These are phyloP conservation scores for Lepraria neglecta DNA, from an alignment of 495 filamentous ascomycete species.

Conservation along the genomic window DNA sequence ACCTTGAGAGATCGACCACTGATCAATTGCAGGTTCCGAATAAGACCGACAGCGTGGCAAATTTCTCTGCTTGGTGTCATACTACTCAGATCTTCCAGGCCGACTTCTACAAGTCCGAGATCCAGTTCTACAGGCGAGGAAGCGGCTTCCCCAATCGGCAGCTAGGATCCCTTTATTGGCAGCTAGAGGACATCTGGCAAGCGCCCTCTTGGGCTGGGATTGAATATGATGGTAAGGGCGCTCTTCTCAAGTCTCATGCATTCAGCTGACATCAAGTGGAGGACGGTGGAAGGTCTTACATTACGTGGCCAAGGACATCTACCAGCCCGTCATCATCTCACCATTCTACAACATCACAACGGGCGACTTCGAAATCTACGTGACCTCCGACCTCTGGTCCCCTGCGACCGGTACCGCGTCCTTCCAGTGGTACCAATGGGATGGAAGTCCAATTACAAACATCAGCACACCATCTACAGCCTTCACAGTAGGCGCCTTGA, in stretches of 20 bases:
- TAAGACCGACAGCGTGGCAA: conserved; percentile 50
- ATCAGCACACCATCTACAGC: conserved; percentile 29
- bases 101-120: conserved; percentile 57
- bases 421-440: conserved; percentile 34
- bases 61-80: conserved; percentile 65
- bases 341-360: conserved; percentile 55
- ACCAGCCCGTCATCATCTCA: conserved; percentile 53
- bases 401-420: conserved; percentile 27
- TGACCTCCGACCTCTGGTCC: conserved; percentile 52
- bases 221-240: conserved; percentile 18
- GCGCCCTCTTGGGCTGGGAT: conserved; percentile 56
- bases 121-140: conserved; percentile 60
- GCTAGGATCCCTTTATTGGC: conserved; percentile 62
- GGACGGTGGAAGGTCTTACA: conserved; percentile 63
- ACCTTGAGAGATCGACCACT: not conserved
- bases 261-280: conserved; percentile 32
- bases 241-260: not conserved
- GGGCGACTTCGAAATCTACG: conserved; percentile 52
- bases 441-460: conserved; percentile 34
- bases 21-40: conserved; percentile 37
- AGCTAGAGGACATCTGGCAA: conserved; percentile 65
- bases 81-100: conserved; percentile 64
- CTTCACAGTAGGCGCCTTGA: conserved; percentile 55
- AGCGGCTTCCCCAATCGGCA: conserved; percentile 55
- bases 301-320: conserved; percentile 55